These are phyloP conservation scores for Juglanconis sp. DNA, from an alignment of 2,329 filamentous ascomycete genomes.

Conservation along the genomic window DNA sequence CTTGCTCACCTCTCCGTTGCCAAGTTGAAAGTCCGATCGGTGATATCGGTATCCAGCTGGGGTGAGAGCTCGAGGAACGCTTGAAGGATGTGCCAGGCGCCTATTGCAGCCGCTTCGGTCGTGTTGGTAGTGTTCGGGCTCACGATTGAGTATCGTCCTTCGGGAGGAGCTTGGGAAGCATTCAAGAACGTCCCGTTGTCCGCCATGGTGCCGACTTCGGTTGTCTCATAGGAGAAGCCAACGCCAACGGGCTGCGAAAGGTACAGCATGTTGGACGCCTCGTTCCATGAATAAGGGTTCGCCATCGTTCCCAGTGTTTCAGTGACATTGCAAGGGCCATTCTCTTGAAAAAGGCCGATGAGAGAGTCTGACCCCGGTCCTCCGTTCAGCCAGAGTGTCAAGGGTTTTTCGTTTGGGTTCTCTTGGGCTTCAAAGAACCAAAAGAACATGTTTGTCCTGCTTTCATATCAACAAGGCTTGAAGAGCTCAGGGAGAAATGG, in stretches of 20 bases:
- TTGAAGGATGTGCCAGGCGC: conserved; percentile 53
- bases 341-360: conserved; percentile 2
- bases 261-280: conserved; percentile 31
- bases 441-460: background rate
- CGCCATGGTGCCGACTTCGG: background rate
- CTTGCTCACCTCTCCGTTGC: conserved; percentile 19
- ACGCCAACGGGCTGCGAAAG: conserved; percentile 23
- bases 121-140: conserved; percentile 50
- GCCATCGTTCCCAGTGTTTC: conserved; percentile 20
- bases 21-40: conserved; percentile 21
- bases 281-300: conserved; percentile 30
- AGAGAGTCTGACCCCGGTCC: conserved; percentile 1
- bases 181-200: conserved; percentile 31
- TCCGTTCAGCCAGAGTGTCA: conserved; percentile 14
- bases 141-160: conserved; percentile 21
- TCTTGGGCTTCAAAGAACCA: conserved; percentile 16
- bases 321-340: conserved; percentile 13
- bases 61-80: conserved; percentile 49
- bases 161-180: conserved; percentile 35
- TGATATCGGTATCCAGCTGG: conserved; percentile 26
- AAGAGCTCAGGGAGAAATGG: background rate
- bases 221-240: conserved; percentile 12
- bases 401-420: background rate
- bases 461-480: background rate
- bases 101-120: conserved; percentile 53